Evolutionary conservation across 2,329 filamentous ascomycete species (phyloP).

Genomic region (Calonectria henricotiae): DNA sequence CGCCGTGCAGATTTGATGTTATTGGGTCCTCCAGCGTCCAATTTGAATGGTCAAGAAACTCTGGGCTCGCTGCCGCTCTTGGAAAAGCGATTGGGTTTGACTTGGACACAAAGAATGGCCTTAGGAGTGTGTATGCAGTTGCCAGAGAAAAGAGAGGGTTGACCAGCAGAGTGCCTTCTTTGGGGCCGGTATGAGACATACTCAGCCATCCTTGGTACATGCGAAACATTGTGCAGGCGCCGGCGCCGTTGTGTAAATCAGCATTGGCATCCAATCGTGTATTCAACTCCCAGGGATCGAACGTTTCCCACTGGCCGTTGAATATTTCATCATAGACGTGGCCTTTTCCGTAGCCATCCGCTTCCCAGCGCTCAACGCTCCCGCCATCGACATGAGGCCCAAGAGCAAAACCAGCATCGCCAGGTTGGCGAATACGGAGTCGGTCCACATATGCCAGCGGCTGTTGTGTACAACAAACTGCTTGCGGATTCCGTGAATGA

Average conservation of each 20-base stretch:
- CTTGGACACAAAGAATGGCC: constrained; percentile 82
- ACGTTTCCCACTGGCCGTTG: constrained; percentile 83
- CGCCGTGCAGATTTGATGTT: constrained; percentile 79
- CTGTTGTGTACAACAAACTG: constrained; percentile 53
- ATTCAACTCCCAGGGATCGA: constrained; percentile 86
- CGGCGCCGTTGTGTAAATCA: constrained; percentile 86
- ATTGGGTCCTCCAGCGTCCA: constrained; percentile 71
- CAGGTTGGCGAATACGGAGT: constrained; percentile 80
- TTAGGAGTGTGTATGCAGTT: constrained; percentile 85
- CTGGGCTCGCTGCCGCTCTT: constrained; percentile 42
- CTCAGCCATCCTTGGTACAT: constrained; percentile 93
- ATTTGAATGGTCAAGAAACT: constrained; percentile 69
- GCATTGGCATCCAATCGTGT: constrained; percentile 78
- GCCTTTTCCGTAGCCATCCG: constrained; percentile 76
- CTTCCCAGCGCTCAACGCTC: constrained; percentile 83
- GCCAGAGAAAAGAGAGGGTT: constrained; percentile 84
- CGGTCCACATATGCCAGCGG: constrained; percentile 81
- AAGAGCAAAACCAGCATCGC: constrained; percentile 79
- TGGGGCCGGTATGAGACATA: constrained; percentile 80
- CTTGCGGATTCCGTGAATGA: constrained; percentile 5
- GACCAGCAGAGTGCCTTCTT: constrained; percentile 85
- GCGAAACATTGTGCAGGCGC: constrained; percentile 87
- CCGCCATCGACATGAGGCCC: constrained; percentile 84
- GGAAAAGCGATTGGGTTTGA: constrained; percentile 43
- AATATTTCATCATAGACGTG: constrained; percentile 84